Evolutionary conservation across 768 basidiomycete species (phyloP).

Genomic region (Panaeolus papilionaceus): DNA sequence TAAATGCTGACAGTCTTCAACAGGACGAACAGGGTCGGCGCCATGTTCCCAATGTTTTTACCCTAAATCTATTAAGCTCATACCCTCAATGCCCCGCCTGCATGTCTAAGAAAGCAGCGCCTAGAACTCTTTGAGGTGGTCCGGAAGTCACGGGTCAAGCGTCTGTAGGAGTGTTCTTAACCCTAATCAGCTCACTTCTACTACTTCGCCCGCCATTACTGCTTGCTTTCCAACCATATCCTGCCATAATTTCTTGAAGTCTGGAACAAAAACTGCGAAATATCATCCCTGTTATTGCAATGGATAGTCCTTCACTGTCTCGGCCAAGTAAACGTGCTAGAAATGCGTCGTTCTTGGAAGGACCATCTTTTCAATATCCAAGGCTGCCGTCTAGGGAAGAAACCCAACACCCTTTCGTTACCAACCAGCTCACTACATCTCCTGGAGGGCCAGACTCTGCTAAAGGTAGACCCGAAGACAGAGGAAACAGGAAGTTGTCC

Average conservation of each 20-base stretch:
- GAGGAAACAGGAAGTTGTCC: constrained; percentile 49
- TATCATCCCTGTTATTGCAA: constrained; percentile 11
- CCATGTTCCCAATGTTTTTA: neutral
- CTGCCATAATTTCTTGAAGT: constrained; percentile 15
- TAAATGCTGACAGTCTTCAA: neutral
- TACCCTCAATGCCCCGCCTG: constrained; percentile 1
- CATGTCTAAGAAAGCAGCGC: constrained; percentile 12
- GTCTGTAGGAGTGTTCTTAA: constrained; percentile 12
- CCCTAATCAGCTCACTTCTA: constrained; percentile 11
- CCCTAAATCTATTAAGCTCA: constrained; percentile 7
- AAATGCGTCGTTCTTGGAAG: constrained; percentile 1
- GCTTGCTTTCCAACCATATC: constrained; percentile 1
- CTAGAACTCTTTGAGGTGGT: constrained; percentile 15
- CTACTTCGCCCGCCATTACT: constrained; percentile 13
- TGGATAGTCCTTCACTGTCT: neutral
- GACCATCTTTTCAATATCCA: neutral
- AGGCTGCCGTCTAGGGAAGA: constrained; percentile 1
- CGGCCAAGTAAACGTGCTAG: constrained; percentile 9
- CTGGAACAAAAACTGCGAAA: constrained; percentile 11
- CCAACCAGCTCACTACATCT: constrained; percentile 11
- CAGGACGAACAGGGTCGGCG: neutral
- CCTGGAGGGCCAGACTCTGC: constrained; percentile 13
- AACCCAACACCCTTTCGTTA: constrained; percentile 1
- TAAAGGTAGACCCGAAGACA: constrained; percentile 40
- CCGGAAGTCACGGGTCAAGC: constrained; percentile 26